Base-by-base conservation (phyloP, 2,329 filamentous ascomycete genomes). In the Xylariaceae sp. region DNA sequence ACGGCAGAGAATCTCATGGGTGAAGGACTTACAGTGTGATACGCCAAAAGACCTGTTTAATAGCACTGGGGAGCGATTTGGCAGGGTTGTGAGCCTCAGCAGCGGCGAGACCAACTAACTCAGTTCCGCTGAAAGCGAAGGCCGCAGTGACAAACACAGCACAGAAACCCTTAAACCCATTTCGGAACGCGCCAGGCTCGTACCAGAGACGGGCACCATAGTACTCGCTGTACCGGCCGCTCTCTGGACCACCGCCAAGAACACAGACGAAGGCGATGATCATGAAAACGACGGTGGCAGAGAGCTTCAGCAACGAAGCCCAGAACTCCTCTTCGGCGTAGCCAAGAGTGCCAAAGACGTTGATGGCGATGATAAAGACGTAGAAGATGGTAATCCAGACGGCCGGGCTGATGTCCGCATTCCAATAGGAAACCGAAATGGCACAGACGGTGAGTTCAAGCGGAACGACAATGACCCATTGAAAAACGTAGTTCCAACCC, bases 101-200 rank as follows among this genome's bases (percentile, higher is more conserved):
- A 0, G 88, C 88, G 2, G 88, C 87, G 2, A 91, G 79, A 64
- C 88, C 89, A n/a, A 91, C 88, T 2, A 90, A 77, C 68, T 91
- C 89, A 0, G 88, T 90, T 14, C 88, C 89, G 16, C 85, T 83
- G 68, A 90, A 91, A 20, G 88, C 77, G 66, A 91, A 91, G 3
- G 88, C 88, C 2, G 89, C 88, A 1, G 85, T 90, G 48, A 91
- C 87, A 61, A 90, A 89, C 49, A 87, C 86, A 56, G 80, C 81
- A 70, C 88, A 91, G 60, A 91, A 82, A 1, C 89, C 89, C 60
- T 88, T 88, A 76, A 91, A 91, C 23, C 88, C 89, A 65, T 90
- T 84, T 68, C 87, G 75, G 71, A 91, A 92, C 0, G 80, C 78
- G 19, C 80, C 80, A 0, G 80, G 76, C 20, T 79, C 67, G 51